Conservation (phyloP, 208 protist genomes). For the Acanthamoeba sp. region DNA sequence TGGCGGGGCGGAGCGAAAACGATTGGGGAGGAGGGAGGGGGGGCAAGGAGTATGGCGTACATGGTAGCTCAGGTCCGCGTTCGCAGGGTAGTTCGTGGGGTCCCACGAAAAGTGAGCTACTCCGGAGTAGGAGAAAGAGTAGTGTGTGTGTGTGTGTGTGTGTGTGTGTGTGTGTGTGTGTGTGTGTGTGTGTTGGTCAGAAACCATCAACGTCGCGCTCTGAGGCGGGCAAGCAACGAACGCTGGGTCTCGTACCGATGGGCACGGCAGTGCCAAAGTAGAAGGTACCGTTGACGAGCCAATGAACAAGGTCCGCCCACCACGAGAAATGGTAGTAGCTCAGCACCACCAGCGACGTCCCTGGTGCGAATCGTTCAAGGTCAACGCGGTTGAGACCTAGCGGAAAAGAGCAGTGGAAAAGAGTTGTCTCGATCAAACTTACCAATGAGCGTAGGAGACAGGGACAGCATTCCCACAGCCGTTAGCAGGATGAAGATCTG, state of each 20-base stretch:
- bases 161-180: background rate
- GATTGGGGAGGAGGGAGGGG: background rate
- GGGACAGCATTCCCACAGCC: background rate
- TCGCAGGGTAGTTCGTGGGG: background rate
- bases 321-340: conserved; percentile 44
- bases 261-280: conserved; percentile 17
- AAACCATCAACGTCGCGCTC: too few relatives aligned
- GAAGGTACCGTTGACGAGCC: background rate
- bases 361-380: background rate
- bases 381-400: too few relatives aligned
- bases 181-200: too few relatives aligned
- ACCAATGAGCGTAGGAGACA: conserved; percentile 11
- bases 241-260: background rate
- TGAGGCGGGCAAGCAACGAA: too few relatives aligned
- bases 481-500: conserved; percentile 2
- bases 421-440: background rate
- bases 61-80: background rate
- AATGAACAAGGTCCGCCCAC: background rate
- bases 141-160: background rate
- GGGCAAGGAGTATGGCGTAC: background rate
- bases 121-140: background rate
- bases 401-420: background rate
- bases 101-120: background rate
- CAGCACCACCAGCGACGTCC: conserved; percentile 19
- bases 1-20: background rate